Conservation (phyloP, 441 rosid species). For the Mallotus repandus region DNA sequence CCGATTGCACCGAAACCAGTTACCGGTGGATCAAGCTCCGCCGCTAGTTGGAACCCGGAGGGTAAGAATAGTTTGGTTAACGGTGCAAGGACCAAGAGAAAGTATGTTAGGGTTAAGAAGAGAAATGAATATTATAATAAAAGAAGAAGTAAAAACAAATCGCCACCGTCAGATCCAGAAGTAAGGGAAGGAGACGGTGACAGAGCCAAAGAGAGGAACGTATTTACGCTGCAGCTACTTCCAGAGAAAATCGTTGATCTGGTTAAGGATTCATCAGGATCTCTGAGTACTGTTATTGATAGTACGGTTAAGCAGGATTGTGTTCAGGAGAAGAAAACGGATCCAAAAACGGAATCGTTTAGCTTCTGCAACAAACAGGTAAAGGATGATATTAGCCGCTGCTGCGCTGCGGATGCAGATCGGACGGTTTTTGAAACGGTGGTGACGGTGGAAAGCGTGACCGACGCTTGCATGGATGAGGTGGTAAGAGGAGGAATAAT, state of each 20-base stretch:
- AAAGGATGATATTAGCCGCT: slow-evolving; percentile 16
- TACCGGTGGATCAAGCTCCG: slow-evolving; percentile 27
- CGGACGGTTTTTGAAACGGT: slow-evolving; percentile 41
- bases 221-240: slow-evolving; percentile 49
- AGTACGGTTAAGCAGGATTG: neutral
- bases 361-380: slow-evolving; percentile 12
- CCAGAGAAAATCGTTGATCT: slow-evolving; percentile 42
- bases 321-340: neutral
- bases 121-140: slow-evolving; percentile 31
- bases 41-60: slow-evolving; percentile 20
- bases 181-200: too few relatives aligned
- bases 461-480: slow-evolving; percentile 25
- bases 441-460: slow-evolving; percentile 69
- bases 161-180: slow-evolving; percentile 4
- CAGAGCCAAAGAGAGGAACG: slow-evolving; percentile 10
- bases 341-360: neutral
- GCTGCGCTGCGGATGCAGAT: slow-evolving; percentile 7
- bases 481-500: slow-evolving; percentile 13
- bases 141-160: neutral
- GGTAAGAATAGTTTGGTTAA: slow-evolving; percentile 19
- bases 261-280: neutral
- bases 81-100: slow-evolving; percentile 48
- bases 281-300: slow-evolving; percentile 7
- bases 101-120: slow-evolving; percentile 68
- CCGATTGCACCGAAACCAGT: slow-evolving; percentile 76